Percentiles rank a stretch among this genome's conserved stretches.
Evolutionary conservation across 257 asterid genomes (phyloP).

Genomic region (Gynochthodes officinalis): DNA sequence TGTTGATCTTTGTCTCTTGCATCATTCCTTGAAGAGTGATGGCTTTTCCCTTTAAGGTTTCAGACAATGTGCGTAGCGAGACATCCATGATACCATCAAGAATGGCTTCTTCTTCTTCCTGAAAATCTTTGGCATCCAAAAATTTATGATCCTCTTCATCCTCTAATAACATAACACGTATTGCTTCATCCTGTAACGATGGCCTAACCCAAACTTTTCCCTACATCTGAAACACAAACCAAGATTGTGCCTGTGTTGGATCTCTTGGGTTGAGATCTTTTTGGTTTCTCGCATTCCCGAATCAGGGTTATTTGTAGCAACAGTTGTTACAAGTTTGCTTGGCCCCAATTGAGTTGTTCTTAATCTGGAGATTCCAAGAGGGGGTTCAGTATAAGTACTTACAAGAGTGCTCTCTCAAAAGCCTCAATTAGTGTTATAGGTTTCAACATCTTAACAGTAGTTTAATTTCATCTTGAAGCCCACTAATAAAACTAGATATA

Average conservation of each 20-base stretch:
- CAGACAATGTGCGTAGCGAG: background rate
- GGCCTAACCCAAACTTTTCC: background rate
- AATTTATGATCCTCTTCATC: too few relatives aligned
- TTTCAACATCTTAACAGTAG: background rate
- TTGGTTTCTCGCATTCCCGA: background rate
- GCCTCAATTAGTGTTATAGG: background rate
- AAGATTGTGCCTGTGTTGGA: background rate
- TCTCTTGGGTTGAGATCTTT: background rate
- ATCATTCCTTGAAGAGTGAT: background rate
- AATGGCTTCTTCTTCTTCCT: too few relatives aligned
- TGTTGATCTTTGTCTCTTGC: too few relatives aligned
- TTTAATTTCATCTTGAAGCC: background rate
- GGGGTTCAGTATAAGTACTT: background rate
- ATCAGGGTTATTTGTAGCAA: too few relatives aligned
- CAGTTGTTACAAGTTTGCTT: too few relatives aligned
- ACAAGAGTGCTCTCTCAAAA: background rate
- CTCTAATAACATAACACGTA: background rate
- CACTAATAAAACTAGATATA: background rate
- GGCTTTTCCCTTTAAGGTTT: background rate
- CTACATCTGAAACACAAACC: background rate
- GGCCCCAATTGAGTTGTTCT: background rate
- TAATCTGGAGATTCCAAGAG: rapidly evolving
- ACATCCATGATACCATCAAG: background rate
- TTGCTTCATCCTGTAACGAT: background rate
- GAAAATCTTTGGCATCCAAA: too few relatives aligned